A percentile compares a stretch with the other conserved stretches of the same genome.
Conservation (phyloP, 2,329 filamentous ascomycete genomes). For the Penicillium sp. region DNA sequence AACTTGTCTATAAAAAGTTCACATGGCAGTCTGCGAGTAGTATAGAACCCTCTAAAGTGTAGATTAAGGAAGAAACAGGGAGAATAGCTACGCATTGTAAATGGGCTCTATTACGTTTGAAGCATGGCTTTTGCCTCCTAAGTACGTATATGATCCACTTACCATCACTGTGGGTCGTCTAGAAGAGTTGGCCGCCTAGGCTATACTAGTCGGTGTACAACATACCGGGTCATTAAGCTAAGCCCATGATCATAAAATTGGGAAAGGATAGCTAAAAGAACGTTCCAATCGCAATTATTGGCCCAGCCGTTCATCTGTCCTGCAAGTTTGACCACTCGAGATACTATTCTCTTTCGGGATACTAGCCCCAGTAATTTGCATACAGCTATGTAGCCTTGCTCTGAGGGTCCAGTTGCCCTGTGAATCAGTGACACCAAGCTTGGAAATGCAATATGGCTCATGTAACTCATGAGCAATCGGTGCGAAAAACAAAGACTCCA, state of each 20-base stretch:
- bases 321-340: background rate
- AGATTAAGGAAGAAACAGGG: background rate
- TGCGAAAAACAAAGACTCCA: conserved; percentile 26
- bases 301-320: background rate
- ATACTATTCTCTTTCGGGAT: too few species aligned
- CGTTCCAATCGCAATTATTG: background rate
- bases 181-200: background rate
- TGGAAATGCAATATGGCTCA: background rate
- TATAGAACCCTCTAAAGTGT: background rate
- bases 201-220: background rate
- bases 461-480: background rate
- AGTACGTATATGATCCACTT: background rate
- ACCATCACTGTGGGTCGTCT: background rate
- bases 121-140: background rate
- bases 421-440: background rate
- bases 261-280: background rate
- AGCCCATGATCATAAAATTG: background rate
- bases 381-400: background rate
- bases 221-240: background rate
- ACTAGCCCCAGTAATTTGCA: too few species aligned
- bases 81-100: background rate
- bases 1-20: background rate
- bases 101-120: background rate
- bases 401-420: background rate
- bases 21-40: background rate